Base-by-base conservation (phyloP, 129 eudicot species). In the Mikania micrantha region DNA sequence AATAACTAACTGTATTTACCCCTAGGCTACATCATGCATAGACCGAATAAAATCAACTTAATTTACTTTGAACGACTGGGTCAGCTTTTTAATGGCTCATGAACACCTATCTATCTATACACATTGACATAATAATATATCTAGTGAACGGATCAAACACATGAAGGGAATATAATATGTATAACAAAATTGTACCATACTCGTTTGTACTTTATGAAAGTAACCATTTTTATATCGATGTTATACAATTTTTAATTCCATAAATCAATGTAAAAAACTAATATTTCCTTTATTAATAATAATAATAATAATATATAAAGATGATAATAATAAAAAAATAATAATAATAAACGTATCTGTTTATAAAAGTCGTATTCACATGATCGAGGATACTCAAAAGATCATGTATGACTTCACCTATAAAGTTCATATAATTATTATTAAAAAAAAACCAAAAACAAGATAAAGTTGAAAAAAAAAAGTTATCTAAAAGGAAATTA, bases 221-320 rank as follows among this genome's bases (percentile, higher is more conserved):
- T 22, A 21, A 22, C 2, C 1, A 25, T 27, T 25, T 60, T 61
- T 31, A 61, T 45, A 45, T 45, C 3, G 60, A 47, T 31, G 72
- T 67, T 67, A 56, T 36, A 67, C 72, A 31, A n/a, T n/a, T n/a
- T n/a, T n/a, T n/a, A n/a, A 44, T 3, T 28, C 15, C 27, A 31
- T 7, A 39, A 17, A 12, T 15, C 36, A 12, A 27, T 25, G 0
- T n/a, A 22, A 4, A 54, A 54, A 54, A 25, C 4, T 24, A 5
- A 0, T 35, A 13, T 17, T 4, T 13, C 8, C 12, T 25, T 13
- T 0, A 24, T 20, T 3, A 4, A 41, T 16, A 47, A 47, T 24
- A 28, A 13, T n/a, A 24, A 4, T 54, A 1, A 54, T 12, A 54
- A 17, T 1, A 24, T 11, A 9, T 27, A 52, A 22, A 7, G 11